These are phyloP conservation scores for Ilyonectria destructans DNA, from an alignment of 2,329 filamentous ascomycete species.

Conservation along the genomic window DNA sequence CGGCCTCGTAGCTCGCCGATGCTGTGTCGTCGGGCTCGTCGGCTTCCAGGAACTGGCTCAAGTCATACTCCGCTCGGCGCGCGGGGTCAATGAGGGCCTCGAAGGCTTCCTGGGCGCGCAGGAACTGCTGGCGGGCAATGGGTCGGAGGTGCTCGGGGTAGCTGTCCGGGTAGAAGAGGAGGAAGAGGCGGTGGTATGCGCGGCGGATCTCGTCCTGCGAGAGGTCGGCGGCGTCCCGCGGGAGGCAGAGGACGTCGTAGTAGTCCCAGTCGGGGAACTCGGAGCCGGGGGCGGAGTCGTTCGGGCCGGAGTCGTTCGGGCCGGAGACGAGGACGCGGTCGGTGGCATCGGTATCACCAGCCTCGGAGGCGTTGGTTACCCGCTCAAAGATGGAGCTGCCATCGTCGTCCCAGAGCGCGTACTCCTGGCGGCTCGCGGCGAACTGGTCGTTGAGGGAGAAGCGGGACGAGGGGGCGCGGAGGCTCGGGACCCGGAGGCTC, in stretches of 20 bases:
- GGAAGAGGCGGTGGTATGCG: constrained; percentile 63
- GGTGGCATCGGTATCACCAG: constrained; percentile 32
- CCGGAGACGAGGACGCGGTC: constrained; percentile 33
- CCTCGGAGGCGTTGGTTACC: constrained; percentile 46
- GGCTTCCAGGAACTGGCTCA: constrained; percentile 45
- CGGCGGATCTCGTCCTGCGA: constrained; percentile 57
- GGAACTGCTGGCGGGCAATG: constrained; percentile 60
- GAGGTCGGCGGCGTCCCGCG: constrained; percentile 49
- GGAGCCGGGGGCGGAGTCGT: constrained; percentile 8
- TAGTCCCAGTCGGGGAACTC: constrained; percentile 52
- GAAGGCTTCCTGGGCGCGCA: constrained; percentile 61
- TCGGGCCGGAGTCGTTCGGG: constrained; percentile 14
- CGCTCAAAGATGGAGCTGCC: constrained; percentile 61
- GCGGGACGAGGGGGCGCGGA: constrained; percentile 59
- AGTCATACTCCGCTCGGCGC: constrained; percentile 61
- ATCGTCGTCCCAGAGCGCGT: constrained; percentile 66
- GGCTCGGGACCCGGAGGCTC: constrained; percentile 34
- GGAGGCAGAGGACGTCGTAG: constrained; percentile 64
- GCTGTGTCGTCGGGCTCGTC: constrained; percentile 41
- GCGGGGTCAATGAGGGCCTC: constrained; percentile 64
- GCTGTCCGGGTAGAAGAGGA: constrained; percentile 61
- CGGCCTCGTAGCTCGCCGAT: constrained; percentile 37
- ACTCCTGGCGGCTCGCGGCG: constrained; percentile 63
- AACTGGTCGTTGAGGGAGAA: constrained; percentile 66
- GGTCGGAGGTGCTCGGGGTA: constrained; percentile 59